Percentiles rank a stretch among this genome's conserved stretches.
Conservation (phyloP, 2,329 filamentous ascomycete genomes). For the Beauveria sp. region DNA sequence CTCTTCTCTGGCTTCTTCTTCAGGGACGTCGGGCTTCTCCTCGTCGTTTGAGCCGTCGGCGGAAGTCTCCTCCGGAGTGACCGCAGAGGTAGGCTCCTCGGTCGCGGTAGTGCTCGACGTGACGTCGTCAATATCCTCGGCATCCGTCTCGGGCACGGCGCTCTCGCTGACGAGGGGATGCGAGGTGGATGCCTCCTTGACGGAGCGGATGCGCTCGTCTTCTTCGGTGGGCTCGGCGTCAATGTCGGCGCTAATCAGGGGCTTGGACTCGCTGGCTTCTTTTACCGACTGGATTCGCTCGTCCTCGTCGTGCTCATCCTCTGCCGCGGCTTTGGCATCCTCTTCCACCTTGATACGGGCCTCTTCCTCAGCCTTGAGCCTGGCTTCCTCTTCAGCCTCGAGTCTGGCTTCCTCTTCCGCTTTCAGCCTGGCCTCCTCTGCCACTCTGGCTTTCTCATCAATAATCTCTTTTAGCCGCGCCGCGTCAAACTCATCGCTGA, state of each 20-base stretch:
- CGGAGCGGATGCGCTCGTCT: neutral
- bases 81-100: neutral
- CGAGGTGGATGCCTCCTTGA: neutral
- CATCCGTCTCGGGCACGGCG: neutral
- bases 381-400: slow-evolving; percentile 17
- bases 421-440: slow-evolving; percentile 24
- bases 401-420: slow-evolving; percentile 16
- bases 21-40: neutral
- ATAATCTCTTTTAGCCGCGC: slow-evolving; percentile 50
- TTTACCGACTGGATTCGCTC: slow-evolving; percentile 15
- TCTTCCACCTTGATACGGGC: slow-evolving; percentile 20
- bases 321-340: slow-evolving; percentile 15
- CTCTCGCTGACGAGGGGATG: neutral
- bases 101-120: neutral
- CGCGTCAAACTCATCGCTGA: slow-evolving; percentile 70
- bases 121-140: neutral
- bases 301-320: slow-evolving; percentile 13
- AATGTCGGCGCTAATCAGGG: neutral
- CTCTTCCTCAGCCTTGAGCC: slow-evolving; percentile 14
- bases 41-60: neutral
- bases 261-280: slow-evolving; percentile 12
- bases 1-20: neutral
- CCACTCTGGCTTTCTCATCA: slow-evolving; percentile 19
- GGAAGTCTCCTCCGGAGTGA: neutral
- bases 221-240: neutral